A percentile compares a stretch with the other conserved stretches of the same genome.
Conservation (phyloP, 352 stramenopile genomes). For the Plasmopara muralis region DNA sequence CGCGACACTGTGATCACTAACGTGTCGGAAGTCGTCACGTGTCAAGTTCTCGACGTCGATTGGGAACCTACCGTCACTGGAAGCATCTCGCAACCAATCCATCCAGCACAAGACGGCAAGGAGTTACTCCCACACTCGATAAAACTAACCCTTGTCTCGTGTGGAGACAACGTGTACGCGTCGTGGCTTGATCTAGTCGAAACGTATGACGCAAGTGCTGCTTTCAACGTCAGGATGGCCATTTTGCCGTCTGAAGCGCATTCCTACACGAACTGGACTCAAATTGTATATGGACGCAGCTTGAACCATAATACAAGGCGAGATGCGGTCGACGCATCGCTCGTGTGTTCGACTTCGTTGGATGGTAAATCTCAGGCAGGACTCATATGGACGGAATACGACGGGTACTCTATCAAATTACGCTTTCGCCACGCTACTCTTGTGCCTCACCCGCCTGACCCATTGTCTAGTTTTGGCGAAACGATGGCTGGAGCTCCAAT, state of each 20-base stretch:
- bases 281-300: slow-evolving; percentile 7
- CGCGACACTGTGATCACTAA: slow-evolving; percentile 36
- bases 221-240: slow-evolving; percentile 22
- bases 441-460: slow-evolving; percentile 12
- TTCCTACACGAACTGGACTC: slow-evolving; percentile 26
- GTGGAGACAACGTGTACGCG: slow-evolving; percentile 33
- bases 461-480: slow-evolving; percentile 29
- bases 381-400: slow-evolving; percentile 67
- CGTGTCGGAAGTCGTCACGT: slow-evolving; percentile 40
- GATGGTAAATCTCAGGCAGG: slow-evolving; percentile 18
- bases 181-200: slow-evolving; percentile 38
- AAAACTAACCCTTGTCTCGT: slow-evolving; percentile 25
- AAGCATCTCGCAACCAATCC: slow-evolving; percentile 28
- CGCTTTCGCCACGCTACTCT: slow-evolving; percentile 41
- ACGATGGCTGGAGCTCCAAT: slow-evolving; percentile 30
- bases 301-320: slow-evolving; percentile 54
- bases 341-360: slow-evolving; percentile 35
- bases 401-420: slow-evolving; percentile 59
- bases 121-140: slow-evolving; percentile 22
- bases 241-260: slow-evolving; percentile 9
- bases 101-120: slow-evolving; percentile 4
- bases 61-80: slow-evolving; percentile 32
- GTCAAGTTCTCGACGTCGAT: slow-evolving; percentile 34
- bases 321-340: slow-evolving; percentile 28
- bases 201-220: background rate